phyloP scores from a whole-genome alignment of 116 monocot genomes.

The Posidonia oceanica region DNA sequence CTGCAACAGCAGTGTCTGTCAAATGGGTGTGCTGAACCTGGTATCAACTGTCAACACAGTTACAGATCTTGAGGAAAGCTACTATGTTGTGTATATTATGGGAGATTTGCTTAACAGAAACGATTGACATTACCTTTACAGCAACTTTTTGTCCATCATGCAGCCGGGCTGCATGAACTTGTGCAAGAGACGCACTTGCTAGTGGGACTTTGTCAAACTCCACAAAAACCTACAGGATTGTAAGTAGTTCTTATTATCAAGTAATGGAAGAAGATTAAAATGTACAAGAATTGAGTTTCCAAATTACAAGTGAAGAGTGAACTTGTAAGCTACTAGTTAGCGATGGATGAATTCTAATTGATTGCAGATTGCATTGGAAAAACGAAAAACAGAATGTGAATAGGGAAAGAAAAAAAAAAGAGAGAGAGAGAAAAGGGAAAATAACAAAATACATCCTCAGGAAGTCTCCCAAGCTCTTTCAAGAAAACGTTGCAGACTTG shows the following conservation, averaged over 20 bases:
- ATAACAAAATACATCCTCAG: slow-evolving; percentile 51
- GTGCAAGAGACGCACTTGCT: slow-evolving; percentile 95
- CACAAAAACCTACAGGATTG: slow-evolving; percentile 41
- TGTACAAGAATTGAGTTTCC: not conserved
- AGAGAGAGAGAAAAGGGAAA: not conserved
- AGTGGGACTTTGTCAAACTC: slow-evolving; percentile 73
- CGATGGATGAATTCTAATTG: no score
- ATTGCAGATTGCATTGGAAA: no score
- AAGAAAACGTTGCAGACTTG: slow-evolving; percentile 64
- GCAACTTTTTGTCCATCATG: slow-evolving; percentile 83
- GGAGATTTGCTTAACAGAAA: not conserved
- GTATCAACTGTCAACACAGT: slow-evolving; percentile 17
- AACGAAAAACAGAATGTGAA: not conserved
- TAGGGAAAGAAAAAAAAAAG: not conserved
- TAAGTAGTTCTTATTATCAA: not conserved
- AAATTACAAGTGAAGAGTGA: not conserved
- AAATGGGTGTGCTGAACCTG: slow-evolving; percentile 90
- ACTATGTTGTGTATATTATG: no score
- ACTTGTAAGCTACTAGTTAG: no score
- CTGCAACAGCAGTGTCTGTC: slow-evolving; percentile 79
- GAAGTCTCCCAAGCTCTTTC: slow-evolving; percentile 66
- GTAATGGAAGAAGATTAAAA: not conserved
- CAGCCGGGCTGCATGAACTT: slow-evolving; percentile 85
- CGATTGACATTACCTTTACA: slow-evolving; percentile 52
- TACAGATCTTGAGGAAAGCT: not conserved